Evolutionary conservation across 805 yeast genomes (phyloP), one percentile per base, ranked within the genome.

Genomic region (Phaffomyces opuntiae): DNA sequence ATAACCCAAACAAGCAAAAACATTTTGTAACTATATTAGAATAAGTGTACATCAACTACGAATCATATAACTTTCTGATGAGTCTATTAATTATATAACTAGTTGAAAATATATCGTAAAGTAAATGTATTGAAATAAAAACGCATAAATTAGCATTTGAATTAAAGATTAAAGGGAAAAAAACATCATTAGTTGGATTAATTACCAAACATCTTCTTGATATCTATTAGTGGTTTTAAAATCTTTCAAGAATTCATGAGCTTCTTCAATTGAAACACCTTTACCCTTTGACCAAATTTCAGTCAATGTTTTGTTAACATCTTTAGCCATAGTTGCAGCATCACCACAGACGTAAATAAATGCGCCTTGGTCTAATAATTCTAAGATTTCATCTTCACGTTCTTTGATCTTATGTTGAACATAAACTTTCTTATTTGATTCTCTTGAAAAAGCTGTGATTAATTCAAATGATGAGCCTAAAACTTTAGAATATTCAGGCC

Each of bases 181-280:
- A 12, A 29, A 12, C 7, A 29, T 2, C 6, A 29, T 29, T 29
- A 3, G 5, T 7, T 14, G 11, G 3, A 12, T 8, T 13, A 32
- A 14, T 68, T 71, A 91, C 99, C 99, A 91, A 13, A 91, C 96
- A 73, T 91, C 99, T 69, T 93, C 98, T 70, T 91, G 99, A 66
- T 89, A 91, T 67, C 83, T 80, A 63, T 90, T 91, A 56, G 84
- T 82, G 25, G 87, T 80, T 64, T 86, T 87, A 69, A 85, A 76
- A 52, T 81, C 76, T 69, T 87, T 86, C 49, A 88, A 75, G 59
- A 85, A 71, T 48, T 84, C 93, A 45, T 78, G 76, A 13, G 96
- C 96, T 53, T 78, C 80, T 32, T 75, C 83, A 47, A 73, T 74
- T 7, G 81, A 53, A 27, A 88, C 66, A n/a, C 73, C 76, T 59